phyloP scores from a whole-genome alignment of 495 filamentous ascomycete species.

The Penicillium waksmanii region DNA sequence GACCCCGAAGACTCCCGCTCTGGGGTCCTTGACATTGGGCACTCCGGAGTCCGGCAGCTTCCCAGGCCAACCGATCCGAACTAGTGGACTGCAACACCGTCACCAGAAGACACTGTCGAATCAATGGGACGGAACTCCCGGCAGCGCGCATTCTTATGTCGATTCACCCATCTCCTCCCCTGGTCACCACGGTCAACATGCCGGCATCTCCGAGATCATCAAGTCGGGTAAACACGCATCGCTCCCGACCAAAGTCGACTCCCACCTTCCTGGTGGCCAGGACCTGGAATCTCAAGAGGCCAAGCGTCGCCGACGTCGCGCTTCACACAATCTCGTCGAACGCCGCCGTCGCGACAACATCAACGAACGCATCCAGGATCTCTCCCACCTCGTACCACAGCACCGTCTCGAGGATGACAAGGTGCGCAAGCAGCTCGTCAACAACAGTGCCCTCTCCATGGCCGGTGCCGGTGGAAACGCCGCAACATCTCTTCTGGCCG shows the following conservation, averaged over 20 bases:
- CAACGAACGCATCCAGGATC: constrained; percentile 96
- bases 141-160: constrained; percentile 75
- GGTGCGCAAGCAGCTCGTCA: constrained; percentile 89
- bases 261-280: constrained; percentile 51
- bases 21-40: constrained; percentile 60
- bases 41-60: constrained; percentile 71
- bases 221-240: constrained; percentile 72
- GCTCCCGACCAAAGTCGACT: constrained; percentile 69
- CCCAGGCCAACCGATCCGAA: constrained; percentile 74
- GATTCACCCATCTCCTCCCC: constrained; percentile 83
- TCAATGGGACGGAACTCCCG: constrained; percentile 81
- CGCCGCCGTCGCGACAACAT: constrained; percentile 95
- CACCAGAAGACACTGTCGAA: constrained; percentile 82
- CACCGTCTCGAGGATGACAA: constrained; percentile 97
- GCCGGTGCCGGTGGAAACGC: constrained; percentile 74
- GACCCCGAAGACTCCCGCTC: constrained; percentile 73
- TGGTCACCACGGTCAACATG: constrained; percentile 56
- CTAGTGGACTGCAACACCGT: constrained; percentile 57
- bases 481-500: constrained; percentile 83
- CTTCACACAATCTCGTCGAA: constrained; percentile 96
- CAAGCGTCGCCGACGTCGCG: constrained; percentile 84
- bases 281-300: constrained; percentile 82
- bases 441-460: constrained; percentile 84
- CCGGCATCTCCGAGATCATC: constrained; percentile 70
- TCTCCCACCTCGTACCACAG: constrained; percentile 87